Evolutionary conservation across 2,329 filamentous ascomycete species (phyloP), one percentile per base, ranked within the genome.

Genomic region (Incumbomyces delicatus): DNA sequence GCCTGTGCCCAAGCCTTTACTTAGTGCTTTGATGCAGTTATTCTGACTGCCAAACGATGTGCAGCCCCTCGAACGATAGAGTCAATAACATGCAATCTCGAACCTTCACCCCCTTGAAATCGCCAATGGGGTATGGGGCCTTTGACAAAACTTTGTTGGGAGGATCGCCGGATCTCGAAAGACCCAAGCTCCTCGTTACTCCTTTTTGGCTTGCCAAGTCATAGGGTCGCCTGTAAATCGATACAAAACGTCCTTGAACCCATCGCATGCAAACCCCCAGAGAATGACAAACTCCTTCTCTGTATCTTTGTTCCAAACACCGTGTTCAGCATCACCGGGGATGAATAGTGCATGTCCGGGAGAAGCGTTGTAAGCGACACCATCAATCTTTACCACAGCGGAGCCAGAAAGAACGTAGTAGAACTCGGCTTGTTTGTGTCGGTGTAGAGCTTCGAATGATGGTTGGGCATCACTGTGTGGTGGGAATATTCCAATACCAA

Each of bases 321-420:
- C 66, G 58, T 72, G 69, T 54, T 69, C 64, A 2, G 66, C 64
- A 59, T 70, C 57, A 0, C 66, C 64, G 0, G 68, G 68, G 30
- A 71, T 66, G 49, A 63, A 71, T 1, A 70, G 58, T 6, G 63
- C 60, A 40, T 54, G 60, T 3, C 66, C 68, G 20, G 56, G 57
- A 11, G 44, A 37, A 0, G 71, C 63, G 1, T 41, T 44, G 41
- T 63, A 52, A 17, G 62, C 57, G 6, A 52, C 41, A 2, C 63
- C 66, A 38, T 71, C 63, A 13, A 72, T 62, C 0, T 53, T 59
- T 2, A 71, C 58, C 6, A 64, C 52, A 0, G 65, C 68, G 0
- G 48, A 54, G 0, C 68, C 68, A 0, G 60, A 50, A 0, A 64
- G 57, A 14, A 72, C 56, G 44, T 70, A 58, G 43, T 71, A 72